Conservation (phyloP, 495 filamentous ascomycete species). For the Immersiella caudata region DNA sequence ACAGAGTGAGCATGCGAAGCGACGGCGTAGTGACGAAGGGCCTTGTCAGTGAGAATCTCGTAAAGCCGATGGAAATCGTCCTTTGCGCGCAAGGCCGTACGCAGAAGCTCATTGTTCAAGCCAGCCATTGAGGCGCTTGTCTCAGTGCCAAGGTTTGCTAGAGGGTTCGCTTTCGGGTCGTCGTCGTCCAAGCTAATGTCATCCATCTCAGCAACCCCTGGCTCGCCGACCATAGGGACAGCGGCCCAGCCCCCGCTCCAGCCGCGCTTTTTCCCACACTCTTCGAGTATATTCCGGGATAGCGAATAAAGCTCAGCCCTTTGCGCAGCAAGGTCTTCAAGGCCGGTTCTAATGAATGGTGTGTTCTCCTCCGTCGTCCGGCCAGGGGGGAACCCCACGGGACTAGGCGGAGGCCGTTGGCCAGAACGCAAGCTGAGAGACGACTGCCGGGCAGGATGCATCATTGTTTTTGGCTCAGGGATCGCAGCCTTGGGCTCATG, state of each 20-base stretch:
- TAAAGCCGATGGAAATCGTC: constrained; percentile 63
- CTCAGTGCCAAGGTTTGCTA: constrained; percentile 17
- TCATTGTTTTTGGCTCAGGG: constrained; percentile 65
- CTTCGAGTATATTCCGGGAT: constrained; percentile 75
- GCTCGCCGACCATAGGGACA: constrained; percentile 59
- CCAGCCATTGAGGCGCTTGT: constrained; percentile 42
- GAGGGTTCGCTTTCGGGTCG: constrained; percentile 14
- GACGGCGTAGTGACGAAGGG: constrained; percentile 72
- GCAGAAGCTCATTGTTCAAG: constrained; percentile 54
- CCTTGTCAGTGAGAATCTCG: constrained; percentile 70
- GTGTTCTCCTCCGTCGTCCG: constrained; percentile 37
- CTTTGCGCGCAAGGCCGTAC: constrained; percentile 51
- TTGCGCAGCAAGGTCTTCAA: constrained; percentile 80
- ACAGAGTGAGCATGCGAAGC: constrained; percentile 76
- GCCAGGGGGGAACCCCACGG: constrained; percentile 48
- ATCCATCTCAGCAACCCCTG: constrained; percentile 54
- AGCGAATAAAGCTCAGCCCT: constrained; percentile 81
- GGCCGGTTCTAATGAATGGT: constrained; percentile 62
- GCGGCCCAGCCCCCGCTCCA: constrained; percentile 80
- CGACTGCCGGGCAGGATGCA: constrained; percentile 60
- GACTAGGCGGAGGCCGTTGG: constrained; percentile 46
- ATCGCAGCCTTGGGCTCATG: constrained; percentile 57
- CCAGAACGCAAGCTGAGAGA: constrained; percentile 48
- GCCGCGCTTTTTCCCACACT: constrained; percentile 68
- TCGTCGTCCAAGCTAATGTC: constrained; percentile 56